Base-by-base conservation (phyloP, 495 filamentous ascomycete genomes). In the Penicillium maclennaniae region DNA sequence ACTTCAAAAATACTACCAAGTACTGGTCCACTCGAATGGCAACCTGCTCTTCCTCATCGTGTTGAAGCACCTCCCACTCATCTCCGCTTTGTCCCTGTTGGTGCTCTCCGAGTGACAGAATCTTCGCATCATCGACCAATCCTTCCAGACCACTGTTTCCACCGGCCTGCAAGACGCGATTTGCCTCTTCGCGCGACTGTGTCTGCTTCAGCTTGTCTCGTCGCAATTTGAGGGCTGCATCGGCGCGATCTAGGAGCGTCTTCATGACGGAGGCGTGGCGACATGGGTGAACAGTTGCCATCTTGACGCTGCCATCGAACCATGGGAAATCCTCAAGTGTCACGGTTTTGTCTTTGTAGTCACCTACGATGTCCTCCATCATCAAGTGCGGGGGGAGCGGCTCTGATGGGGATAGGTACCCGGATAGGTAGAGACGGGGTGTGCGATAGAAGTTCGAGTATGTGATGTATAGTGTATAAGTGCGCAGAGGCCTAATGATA, bases 301-400 rank as follows among this genome's bases (percentile, higher is more conserved):
- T 99, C 76, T 95, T 95, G 59, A 96, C 81, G 52, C 78, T 82
- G 9, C 77, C 72, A 45, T 88, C 86, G 63, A 89, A 91, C 77
- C 91, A 95, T 21, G 91, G 91, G 69, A 99, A 99, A 67, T 96
- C 90, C 69, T 99, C 95, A 38, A 97, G 83, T 15, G 95, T 99
- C 53, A 99, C 93, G 7, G 93, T 99, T 76, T 99, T 99, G 73
- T 97, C 92, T 66, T 96, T 95, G 79, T 99, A 99, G 78, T 99
- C 95, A 61, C 95, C 92, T 26, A 97, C 88, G 61, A 99, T 97
- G 62, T 99, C 95, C 66, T 99, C 93, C 87, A 97, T 96, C 95
- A 99, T 97, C 21, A 87, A 79, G 21, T 87, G 82, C 3, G 93
- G 95, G 6, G 88, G 81, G 21, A 97, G 88, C 6, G 95, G 92